Evolutionary conservation across 169 alveolate genomes (phyloP), one percentile per base, ranked within the genome.

Genomic region (Plasmodium ovale): DNA sequence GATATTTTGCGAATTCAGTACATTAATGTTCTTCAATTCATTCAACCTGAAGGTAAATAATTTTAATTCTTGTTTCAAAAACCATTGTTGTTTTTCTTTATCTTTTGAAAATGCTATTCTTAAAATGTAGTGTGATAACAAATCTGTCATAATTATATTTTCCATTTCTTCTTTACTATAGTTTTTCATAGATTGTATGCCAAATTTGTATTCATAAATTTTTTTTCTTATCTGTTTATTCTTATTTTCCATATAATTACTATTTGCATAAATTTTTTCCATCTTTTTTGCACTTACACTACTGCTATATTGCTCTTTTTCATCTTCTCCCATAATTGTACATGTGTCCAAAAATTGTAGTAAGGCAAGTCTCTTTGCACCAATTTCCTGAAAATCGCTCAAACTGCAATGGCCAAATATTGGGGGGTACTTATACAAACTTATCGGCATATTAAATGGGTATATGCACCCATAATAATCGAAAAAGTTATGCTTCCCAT

Each of bases 1-100:
- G 23, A 92, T 90, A 37, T 90, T 88, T 5, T 92, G 69, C 42
- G 73, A 33, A 67, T 90, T 92, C 12, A 92, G 59, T 39, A 71
- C 88, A 19, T 93, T 77, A 67, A 94, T 88, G 37, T 88, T 72
- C 72, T 94, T 73, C 58, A 73, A 70, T 27, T 87, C 88, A 69
- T 72, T 87, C 49, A 95, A 92, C 27, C 96, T 67, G 49, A 94
- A 87, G 4, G 91, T 92, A 44, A 95, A 89, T 58, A 95, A 87
- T 53, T 93, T 91, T 64, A 87, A 87, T 72, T 95, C 97, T 53
- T 94, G 94, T 62, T 92, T 92, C 58, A 95, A 58, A 64, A 95
- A 92, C 97, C 97, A 95, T n/a, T 95, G 96, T 69, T 93, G 93
- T 87, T 92, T 95, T 42, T 94, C 97, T 44, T 87, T 88, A 33